Conservation (phyloP, 2,329 filamentous ascomycete species). For the Fusarium hostae region DNA sequence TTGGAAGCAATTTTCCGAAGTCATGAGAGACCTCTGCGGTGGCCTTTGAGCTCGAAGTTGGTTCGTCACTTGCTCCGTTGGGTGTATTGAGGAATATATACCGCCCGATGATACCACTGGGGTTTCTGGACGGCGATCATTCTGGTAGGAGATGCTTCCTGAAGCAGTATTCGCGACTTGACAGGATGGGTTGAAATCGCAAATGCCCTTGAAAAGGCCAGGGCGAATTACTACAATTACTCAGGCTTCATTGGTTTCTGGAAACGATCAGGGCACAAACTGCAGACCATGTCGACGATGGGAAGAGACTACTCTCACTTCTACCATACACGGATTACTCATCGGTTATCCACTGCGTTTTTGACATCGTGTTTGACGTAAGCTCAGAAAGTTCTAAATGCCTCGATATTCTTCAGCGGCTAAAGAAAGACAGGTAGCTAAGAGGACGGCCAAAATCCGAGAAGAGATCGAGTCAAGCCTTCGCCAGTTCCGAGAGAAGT, state of each 20-base stretch:
- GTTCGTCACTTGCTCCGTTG: background rate
- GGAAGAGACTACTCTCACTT: background rate
- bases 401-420: fast-evolving
- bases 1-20: background rate
- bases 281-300: background rate
- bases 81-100: no score
- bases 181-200: background rate
- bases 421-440: background rate
- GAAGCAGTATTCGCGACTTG: background rate
- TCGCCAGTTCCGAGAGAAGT: background rate
- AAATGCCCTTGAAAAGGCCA: background rate
- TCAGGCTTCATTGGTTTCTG: background rate
- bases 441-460: background rate
- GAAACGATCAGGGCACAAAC: background rate
- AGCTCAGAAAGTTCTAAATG: fast-evolving
- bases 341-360: background rate
- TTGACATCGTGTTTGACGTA: background rate
- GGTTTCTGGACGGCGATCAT: background rate
- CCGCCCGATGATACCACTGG: fast-evolving
- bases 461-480: background rate
- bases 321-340: background rate
- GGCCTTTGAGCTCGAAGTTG: fast-evolving
- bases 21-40: fast-evolving
- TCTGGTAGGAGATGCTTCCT: background rate
- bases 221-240: background rate